Percentiles rank a stretch among this genome's conserved stretches.
These are phyloP conservation scores for Penicillium canescens DNA, from an alignment of 495 filamentous ascomycete species.

Conservation along the genomic window DNA sequence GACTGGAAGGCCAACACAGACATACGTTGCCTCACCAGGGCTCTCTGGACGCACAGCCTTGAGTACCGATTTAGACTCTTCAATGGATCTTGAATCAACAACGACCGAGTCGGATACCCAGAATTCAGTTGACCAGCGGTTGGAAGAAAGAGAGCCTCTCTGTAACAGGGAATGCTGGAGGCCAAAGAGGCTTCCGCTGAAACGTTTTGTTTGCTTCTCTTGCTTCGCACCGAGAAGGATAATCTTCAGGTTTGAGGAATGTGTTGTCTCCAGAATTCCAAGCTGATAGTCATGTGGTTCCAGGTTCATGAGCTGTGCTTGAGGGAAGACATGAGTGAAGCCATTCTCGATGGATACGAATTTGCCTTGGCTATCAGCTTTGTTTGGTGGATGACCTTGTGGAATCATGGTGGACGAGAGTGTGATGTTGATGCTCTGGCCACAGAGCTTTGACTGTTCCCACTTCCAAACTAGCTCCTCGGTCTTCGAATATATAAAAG, in stretches of 20 bases:
- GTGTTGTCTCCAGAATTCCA: not conserved
- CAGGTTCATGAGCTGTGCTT: slow-evolving; percentile 1
- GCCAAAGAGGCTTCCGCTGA: slow-evolving; percentile 1
- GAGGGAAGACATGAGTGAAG: not conserved
- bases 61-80: not conserved
- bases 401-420: too few relatives aligned
- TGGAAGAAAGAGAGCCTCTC: not conserved
- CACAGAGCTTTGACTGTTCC: too few relatives aligned
- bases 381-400: too few relatives aligned
- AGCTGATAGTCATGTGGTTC: slow-evolving; percentile 3
- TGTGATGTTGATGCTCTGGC: too few relatives aligned
- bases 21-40: not conserved
- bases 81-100: slow-evolving; percentile 6
- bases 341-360: not conserved
- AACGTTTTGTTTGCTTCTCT: not conserved
- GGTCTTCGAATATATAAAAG: too few relatives aligned
- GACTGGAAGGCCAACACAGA: not conserved
- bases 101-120: slow-evolving; percentile 9
- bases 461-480: too few relatives aligned
- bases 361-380: too few relatives aligned
- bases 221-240: slow-evolving; percentile 1
- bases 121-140: slow-evolving; percentile 4
- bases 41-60: slow-evolving; percentile 1
- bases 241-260: slow-evolving; percentile 4
- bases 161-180: not conserved